Evolutionary conservation across 345 rosid species (phyloP).

Genomic region (Eucalyptus rudis): DNA sequence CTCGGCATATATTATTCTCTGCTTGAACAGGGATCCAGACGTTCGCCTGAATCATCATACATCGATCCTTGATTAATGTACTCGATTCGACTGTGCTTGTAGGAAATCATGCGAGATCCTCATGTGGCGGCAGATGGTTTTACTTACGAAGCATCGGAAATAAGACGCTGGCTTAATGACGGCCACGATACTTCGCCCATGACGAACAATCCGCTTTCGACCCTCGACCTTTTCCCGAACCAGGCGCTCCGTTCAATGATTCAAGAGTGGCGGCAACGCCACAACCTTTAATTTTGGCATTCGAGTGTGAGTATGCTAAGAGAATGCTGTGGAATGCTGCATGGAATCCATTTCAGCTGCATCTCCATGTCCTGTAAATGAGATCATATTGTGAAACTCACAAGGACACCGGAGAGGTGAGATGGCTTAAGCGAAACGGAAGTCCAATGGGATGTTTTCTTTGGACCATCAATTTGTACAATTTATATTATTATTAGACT

Average conservation of each 20-base stretch:
- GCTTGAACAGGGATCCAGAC: background rate
- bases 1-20: background rate
- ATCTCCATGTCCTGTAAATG: background rate
- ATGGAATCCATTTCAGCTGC: background rate
- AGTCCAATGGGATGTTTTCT: too few relatives aligned
- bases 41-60: background rate
- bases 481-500: background rate
- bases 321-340: background rate
- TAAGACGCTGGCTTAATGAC: constrained; percentile 58
- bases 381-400: background rate
- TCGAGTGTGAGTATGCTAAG: background rate
- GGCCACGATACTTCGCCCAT: constrained; percentile 77
- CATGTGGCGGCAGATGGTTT: constrained; percentile 83
- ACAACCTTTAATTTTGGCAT: background rate
- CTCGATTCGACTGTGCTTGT: background rate
- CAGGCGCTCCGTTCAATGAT: constrained; percentile 49
- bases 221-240: constrained; percentile 35
- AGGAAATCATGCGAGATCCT: constrained; percentile 93
- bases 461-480: too few relatives aligned
- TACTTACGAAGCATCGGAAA: constrained; percentile 75
- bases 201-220: constrained; percentile 40
- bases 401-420: background rate
- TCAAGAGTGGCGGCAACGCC: constrained; percentile 61
- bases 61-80: background rate
- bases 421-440: too few relatives aligned